Evolutionary conservation across 2,329 filamentous ascomycete species (phyloP).

Genomic region (Magnaporthiopsis rhizophila): DNA sequence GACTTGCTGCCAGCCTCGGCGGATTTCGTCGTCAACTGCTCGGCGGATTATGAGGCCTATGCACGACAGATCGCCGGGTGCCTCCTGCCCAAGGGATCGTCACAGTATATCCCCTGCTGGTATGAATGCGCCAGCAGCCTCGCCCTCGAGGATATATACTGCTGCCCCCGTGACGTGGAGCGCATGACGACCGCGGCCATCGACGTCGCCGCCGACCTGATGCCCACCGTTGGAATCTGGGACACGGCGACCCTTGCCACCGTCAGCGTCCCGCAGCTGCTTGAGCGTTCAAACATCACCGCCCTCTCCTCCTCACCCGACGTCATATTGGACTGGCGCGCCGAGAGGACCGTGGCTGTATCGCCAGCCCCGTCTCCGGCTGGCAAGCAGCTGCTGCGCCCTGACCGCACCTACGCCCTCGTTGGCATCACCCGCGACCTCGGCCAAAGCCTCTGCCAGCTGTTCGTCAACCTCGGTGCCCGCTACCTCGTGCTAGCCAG

Average conservation of each 20-base stretch:
- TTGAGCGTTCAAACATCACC: neutral
- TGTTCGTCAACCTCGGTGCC: constrained; percentile 30
- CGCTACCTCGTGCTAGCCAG: constrained; percentile 31
- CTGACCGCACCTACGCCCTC: constrained; percentile 29
- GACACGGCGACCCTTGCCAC: neutral
- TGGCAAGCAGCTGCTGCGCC: constrained; percentile 17
- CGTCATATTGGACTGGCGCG: constrained; percentile 30
- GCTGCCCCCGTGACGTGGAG: neutral
- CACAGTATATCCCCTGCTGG: constrained; percentile 15
- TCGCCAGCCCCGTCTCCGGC: constrained; percentile 9
- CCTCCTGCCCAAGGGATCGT: constrained; percentile 18
- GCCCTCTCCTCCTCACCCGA: constrained; percentile 16
- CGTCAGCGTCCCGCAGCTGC: constrained; percentile 19
- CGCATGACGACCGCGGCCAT: neutral
- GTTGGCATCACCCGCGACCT: constrained; percentile 35
- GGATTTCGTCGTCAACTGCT: constrained; percentile 24
- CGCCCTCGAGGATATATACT: neutral
- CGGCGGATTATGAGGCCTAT: constrained; percentile 18
- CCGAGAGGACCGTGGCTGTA: constrained; percentile 20
- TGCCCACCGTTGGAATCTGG: constrained; percentile 14
- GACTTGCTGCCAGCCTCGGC: constrained; percentile 17
- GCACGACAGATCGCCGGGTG: constrained; percentile 17
- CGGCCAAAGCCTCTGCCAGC: constrained; percentile 32
- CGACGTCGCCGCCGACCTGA: constrained; percentile 6
- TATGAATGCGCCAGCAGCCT: neutral